These are phyloP conservation scores for Kitagawia praeruptora DNA, from an alignment of 129 eudicot species.

Conservation along the genomic window DNA sequence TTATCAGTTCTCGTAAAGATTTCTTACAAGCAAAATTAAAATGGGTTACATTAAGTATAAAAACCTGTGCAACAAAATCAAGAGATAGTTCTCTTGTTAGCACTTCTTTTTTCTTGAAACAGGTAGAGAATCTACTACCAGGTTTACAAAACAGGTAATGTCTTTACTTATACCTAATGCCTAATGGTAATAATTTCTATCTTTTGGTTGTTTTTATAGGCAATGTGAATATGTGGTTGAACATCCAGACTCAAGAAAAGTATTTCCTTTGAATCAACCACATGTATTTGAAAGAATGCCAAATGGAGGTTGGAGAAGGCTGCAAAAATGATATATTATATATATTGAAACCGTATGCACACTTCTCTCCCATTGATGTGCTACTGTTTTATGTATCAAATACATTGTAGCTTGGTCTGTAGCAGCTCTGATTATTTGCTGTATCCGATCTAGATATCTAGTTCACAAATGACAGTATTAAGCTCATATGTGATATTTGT, in stretches of 20 bases:
- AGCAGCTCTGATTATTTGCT: neutral
- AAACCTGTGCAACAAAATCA: neutral
- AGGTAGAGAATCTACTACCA: too few species aligned
- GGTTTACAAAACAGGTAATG: neutral
- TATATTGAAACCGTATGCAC: neutral
- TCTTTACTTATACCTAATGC: neutral
- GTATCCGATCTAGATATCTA: neutral
- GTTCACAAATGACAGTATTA: neutral
- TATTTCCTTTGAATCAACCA: slow-evolving; percentile 45
- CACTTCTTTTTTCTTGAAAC: neutral
- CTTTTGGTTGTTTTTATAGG: slow-evolving; percentile 30
- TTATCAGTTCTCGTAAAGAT: neutral
- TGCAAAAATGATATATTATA: neutral
- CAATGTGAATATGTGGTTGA: slow-evolving; percentile 49
- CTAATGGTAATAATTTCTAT: neutral
- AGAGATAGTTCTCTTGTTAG: neutral
- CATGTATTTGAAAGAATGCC: slow-evolving; percentile 56
- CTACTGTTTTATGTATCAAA: neutral
- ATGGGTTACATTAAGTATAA: neutral
- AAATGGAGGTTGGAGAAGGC: slow-evolving; percentile 41
- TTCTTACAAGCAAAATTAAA: neutral
- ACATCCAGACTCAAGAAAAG: slow-evolving; percentile 59
- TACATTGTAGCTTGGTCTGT: neutral
- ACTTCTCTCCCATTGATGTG: neutral
- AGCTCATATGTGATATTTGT: neutral